Evolutionary conservation across 495 filamentous ascomycete species (phyloP), one percentile per base, ranked within the genome.

Genomic region (Penicillium simplicissimum): DNA sequence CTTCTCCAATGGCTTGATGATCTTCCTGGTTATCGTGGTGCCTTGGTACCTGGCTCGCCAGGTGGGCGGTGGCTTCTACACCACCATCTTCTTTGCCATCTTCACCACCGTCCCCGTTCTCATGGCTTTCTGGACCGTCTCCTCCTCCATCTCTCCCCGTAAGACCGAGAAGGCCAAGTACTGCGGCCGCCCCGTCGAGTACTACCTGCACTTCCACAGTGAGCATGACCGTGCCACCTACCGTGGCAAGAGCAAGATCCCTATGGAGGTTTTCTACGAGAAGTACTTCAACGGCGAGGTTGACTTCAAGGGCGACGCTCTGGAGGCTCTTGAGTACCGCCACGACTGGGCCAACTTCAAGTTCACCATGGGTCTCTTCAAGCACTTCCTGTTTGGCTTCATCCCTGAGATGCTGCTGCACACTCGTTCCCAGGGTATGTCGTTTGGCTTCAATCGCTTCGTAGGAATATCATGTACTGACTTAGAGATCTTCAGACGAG

Each of bases 251-350:
- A 90, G 82, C 79, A 92, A 89, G 77, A 92, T 96, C 61, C 88
- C 91, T 52, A 86, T 95, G 82, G 84, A 91, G 77, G 92, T 89
- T 47, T 96, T 96, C 79, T 84, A 91, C 62, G 90, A 95, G 74
- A 93, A 88, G 88, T 95, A 93, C 80, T 93, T 95, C 71, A 87
- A 90, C 67, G 88, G 89, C 55, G 84, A 90, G 52, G 91, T 93
- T 59, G 88, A 91, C 65, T 92, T 95, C 81, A 95, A 93, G 68
- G 90, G 90, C 55, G 91, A 96, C 70, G 81, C 78, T 59, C 81
- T 96, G 63, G 91, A 94, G 64, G 79, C 90, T 43, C 62, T 95
- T 70, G 92, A 96, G 78, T 90, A 90, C 75, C 81, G 91, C 64
- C 92, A 95, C 70, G 91, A 96, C 70, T 96, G 91, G 92, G 88